Conservation (phyloP, 2,329 filamentous ascomycete genomes). For the Epichloe aotearoae region DNA sequence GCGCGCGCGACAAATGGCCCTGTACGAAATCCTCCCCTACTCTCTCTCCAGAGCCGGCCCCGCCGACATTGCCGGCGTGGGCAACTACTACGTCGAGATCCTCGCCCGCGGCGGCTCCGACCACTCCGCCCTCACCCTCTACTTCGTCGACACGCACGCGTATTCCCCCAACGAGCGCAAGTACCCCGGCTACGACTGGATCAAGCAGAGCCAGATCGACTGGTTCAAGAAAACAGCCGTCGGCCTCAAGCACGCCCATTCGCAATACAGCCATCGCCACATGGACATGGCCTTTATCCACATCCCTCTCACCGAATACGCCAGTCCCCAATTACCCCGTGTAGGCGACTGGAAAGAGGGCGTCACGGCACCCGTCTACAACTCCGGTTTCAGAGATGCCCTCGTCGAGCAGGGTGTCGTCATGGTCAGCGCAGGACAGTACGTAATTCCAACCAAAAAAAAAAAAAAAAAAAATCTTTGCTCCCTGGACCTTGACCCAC, state of each 20-base stretch:
- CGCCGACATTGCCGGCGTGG: slow-evolving; percentile 72
- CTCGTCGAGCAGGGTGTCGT: slow-evolving; percentile 74
- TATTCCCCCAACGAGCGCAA: slow-evolving; percentile 88
- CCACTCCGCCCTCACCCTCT: slow-evolving; percentile 88
- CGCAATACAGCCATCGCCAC: slow-evolving; percentile 79
- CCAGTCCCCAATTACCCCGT: slow-evolving; percentile 43
- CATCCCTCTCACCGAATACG: slow-evolving; percentile 87
- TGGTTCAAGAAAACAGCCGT: slow-evolving; percentile 81
- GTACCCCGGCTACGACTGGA: slow-evolving; percentile 92
- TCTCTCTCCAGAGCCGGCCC: slow-evolving; percentile 79
- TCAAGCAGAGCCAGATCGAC: slow-evolving; percentile 84
- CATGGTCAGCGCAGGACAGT: slow-evolving; percentile 86
- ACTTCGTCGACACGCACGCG: slow-evolving; percentile 83
- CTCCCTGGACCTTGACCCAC: background rate
- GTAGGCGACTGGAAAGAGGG: slow-evolving; percentile 64
- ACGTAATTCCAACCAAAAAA: slow-evolving; percentile 24
- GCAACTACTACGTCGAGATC: slow-evolving; percentile 90
- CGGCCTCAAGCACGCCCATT: slow-evolving; percentile 61
- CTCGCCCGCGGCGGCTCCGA: slow-evolving; percentile 65
- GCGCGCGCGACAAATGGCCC: slow-evolving; percentile 66
- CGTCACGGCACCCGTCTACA: slow-evolving; percentile 78
- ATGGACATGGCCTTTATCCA: slow-evolving; percentile 97
- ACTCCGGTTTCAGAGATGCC: slow-evolving; percentile 85
- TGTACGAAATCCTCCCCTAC: slow-evolving; percentile 78
- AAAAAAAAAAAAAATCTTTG: too few relatives aligned